Evolutionary conservation across 495 filamentous ascomycete species (phyloP), one percentile per base, ranked within the genome.

Genomic region (Cercophora newfieldiana): DNA sequence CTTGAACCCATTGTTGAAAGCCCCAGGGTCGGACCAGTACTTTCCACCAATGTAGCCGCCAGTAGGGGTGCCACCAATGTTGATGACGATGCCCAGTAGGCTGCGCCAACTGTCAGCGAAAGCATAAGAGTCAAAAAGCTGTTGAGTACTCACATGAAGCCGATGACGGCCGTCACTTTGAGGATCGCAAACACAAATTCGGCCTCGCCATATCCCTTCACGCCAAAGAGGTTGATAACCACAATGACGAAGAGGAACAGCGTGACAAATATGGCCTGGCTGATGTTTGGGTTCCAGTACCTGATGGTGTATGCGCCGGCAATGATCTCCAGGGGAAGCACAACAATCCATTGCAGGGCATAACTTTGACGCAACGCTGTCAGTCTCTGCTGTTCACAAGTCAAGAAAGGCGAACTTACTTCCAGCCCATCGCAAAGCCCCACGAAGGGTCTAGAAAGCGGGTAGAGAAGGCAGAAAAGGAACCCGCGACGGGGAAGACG

Each of bases 371-470:
- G n/a, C 4, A 18, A 47, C 7, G 28, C n/a, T 50, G 53, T 57
- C 25, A 51, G 58, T 3, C 19, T 26, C 21, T n/a, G 26, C 28
- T 37, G 5, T 29, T 2, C 19, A 25, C 2, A 14, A 16, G 4
- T 44, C 25, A 26, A 55, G 25, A 33, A 18, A 30, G 14, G 26
- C 22, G 1, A 19, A 72, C 72, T 58, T 31, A 88, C 83, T 97
- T 97, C 94, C 94, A 97, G 28, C 95, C 95, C 92, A 97, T 97
- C 47, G 95, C 94, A 74, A 97, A 98, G 3, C 95, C 95, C 95
- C 94, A 97, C 12, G 91, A 91, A 7, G 94, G 94, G 70, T 97
- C 94, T 25, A 97, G 70, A 76, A 97, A 98, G 29, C 94, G 86
- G 49, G 92, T 97, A 37, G 93, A 96, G 77, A 91, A 97, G 24